Evolutionary conservation across 2,329 filamentous ascomycete species (phyloP).

Genomic region (Pseudogymnoascus sp.): DNA sequence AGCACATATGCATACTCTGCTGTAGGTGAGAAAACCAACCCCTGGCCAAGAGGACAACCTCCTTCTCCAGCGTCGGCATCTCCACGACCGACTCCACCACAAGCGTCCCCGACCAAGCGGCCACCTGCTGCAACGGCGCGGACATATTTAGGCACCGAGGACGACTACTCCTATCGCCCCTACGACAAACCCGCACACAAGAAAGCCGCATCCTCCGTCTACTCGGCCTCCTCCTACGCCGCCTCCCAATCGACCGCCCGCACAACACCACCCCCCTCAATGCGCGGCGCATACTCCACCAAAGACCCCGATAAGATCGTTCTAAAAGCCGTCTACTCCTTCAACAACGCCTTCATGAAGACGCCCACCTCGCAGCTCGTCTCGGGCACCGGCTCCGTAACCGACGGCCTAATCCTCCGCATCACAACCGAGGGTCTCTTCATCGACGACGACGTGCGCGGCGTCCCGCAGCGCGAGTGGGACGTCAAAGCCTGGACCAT

Average conservation of each 20-base stretch:
- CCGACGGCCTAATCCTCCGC: conserved; percentile 82
- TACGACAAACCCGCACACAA: conserved; percentile 60
- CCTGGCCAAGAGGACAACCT: conserved; percentile 58
- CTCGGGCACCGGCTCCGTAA: conserved; percentile 74
- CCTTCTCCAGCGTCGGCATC: conserved; percentile 29
- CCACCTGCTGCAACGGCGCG: conserved; percentile 44
- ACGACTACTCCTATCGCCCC: conserved; percentile 67
- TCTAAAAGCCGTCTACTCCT: conserved; percentile 85
- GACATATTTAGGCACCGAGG: conserved; percentile 52
- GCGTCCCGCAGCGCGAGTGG: conserved; percentile 93
- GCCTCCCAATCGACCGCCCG: conserved; percentile 74
- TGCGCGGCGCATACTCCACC: conserved; percentile 71
- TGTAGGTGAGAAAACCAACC: conserved; percentile 61
- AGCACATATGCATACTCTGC: conserved; percentile 54
- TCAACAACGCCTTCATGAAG: conserved; percentile 80
- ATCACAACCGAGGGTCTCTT: conserved; percentile 93
- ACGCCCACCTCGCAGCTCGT: conserved; percentile 88
- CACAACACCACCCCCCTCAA: conserved; percentile 74
- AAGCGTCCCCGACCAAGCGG: conserved; percentile 33
- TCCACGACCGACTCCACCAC: conserved; percentile 24
- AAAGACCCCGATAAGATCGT: conserved; percentile 94
- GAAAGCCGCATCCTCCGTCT: conserved; percentile 60
- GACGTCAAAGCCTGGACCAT: conserved; percentile 98
- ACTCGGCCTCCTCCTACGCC: conserved; percentile 81
- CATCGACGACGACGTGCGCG: conserved; percentile 89